These are phyloP conservation scores for Senna siamea DNA, from an alignment of 306 rosid genomes.

Conservation along the genomic window DNA sequence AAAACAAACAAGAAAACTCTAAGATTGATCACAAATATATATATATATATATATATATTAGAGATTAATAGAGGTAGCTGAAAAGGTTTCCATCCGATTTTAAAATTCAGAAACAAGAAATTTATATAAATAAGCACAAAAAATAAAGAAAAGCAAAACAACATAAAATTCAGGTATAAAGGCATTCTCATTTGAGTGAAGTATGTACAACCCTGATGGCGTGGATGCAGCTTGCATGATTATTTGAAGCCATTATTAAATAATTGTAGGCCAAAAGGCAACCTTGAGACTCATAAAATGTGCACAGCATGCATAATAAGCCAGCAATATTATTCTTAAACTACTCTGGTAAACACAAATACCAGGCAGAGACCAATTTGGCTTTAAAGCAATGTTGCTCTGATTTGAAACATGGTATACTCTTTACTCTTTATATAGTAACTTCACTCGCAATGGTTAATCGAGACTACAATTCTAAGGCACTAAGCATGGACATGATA, in stretches of 20 bases:
- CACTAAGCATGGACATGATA: constrained; percentile 25
- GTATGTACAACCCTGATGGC: constrained; percentile 11
- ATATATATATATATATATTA: constrained; percentile 7
- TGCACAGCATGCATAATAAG: constrained; percentile 25
- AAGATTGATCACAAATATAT: constrained; percentile 13
- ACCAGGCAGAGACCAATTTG: constrained; percentile 27
- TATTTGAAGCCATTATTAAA: constrained; percentile 22
- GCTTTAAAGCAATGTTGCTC: constrained; percentile 16
- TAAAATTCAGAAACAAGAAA: constrained; percentile 25
- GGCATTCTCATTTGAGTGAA: constrained; percentile 30
- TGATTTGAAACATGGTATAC: constrained; percentile 27
- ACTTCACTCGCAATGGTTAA: constrained; percentile 22
- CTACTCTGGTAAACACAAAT: constrained; percentile 22
- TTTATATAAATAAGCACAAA: background rate
- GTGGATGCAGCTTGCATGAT: constrained; percentile 23
- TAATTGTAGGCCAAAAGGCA: constrained; percentile 26
- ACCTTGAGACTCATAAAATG: constrained; percentile 8
- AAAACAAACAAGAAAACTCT: constrained; percentile 34
- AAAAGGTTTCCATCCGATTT: constrained; percentile 21
- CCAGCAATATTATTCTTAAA: constrained; percentile 29
- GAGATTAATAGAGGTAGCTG: constrained; percentile 18
- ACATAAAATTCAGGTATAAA: constrained; percentile 13
- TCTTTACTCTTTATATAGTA: constrained; percentile 6
- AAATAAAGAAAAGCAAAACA: constrained; percentile 3
- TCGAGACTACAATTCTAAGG: constrained; percentile 9